A percentile compares a stretch with the other conserved stretches of the same genome.
Conservation (phyloP, 306 rosid species). For the Gillenia trifoliata region DNA sequence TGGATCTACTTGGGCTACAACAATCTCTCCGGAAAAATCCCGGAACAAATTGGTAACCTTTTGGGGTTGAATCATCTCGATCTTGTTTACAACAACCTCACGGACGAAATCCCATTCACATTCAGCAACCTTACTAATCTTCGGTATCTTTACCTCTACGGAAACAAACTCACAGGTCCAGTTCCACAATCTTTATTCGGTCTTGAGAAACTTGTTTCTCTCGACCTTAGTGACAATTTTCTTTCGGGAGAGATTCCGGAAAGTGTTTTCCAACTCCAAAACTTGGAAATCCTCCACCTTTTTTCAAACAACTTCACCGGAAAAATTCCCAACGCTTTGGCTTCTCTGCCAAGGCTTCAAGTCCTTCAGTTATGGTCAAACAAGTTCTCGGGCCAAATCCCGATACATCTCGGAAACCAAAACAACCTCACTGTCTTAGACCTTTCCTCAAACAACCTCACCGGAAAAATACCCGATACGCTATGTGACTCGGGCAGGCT, state of each 20-base stretch:
- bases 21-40: constrained; percentile 75
- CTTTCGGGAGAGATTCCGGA: constrained; percentile 77
- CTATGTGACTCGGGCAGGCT: constrained; percentile 61
- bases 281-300: constrained; percentile 75
- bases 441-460: constrained; percentile 68
- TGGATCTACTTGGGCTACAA: constrained; percentile 88
- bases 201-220: constrained; percentile 57
- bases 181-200: constrained; percentile 53
- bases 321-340: constrained; percentile 48
- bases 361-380: constrained; percentile 95
- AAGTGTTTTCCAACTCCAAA: constrained; percentile 41
- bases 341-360: constrained; percentile 65
- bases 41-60: constrained; percentile 55
- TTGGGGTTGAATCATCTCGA: constrained; percentile 61
- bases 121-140: constrained; percentile 61
- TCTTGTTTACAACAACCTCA: constrained; percentile 83
- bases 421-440: constrained; percentile 79
- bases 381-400: constrained; percentile 64
- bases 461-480: constrained; percentile 58
- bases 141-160: constrained; percentile 71
- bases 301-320: constrained; percentile 73
- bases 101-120: constrained; percentile 64
- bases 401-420: constrained; percentile 55
- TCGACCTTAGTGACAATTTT: constrained; percentile 77
- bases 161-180: constrained; percentile 62